phyloP scores from a whole-genome alignment of 805 yeast species.

The Lipomyces orientalis region DNA sequence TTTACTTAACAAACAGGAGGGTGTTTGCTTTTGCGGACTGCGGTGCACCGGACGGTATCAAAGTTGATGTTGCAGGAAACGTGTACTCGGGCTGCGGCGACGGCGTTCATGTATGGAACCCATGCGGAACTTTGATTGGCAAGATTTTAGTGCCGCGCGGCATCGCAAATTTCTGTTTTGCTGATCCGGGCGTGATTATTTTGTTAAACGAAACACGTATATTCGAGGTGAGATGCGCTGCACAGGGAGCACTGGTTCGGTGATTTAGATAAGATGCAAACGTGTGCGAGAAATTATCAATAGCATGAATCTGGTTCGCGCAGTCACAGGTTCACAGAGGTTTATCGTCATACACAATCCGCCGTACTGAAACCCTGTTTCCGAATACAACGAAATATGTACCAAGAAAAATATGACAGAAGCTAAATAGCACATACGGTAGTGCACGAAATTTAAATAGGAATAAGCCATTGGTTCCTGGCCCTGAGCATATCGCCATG shows the following conservation, averaged over 20 bases:
- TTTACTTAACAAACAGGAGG: slow-evolving; percentile 36
- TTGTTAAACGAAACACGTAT: slow-evolving; percentile 38
- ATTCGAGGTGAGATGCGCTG: slow-evolving; percentile 28
- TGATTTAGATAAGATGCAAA: not conserved
- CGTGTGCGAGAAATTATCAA: no score
- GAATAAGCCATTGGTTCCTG: no score
- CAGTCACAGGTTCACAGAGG: no score
- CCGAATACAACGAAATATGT: no score
- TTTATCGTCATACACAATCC: no score
- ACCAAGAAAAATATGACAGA: no score
- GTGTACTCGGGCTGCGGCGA: slow-evolving; percentile 42
- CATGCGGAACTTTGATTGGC: slow-evolving; percentile 38
- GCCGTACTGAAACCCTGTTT: no score
- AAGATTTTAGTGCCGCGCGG: slow-evolving; percentile 39
- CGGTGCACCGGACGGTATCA: slow-evolving; percentile 43
- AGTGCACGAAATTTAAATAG: no score
- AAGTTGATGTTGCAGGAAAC: slow-evolving; percentile 39
- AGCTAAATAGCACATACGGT: no score
- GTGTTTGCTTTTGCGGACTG: slow-evolving; percentile 40
- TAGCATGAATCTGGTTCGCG: no score
- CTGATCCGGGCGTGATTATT: slow-evolving; percentile 38
- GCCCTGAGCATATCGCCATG: no score
- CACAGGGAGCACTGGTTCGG: slow-evolving; percentile 26
- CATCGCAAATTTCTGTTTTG: slow-evolving; percentile 41
- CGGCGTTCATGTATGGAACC: slow-evolving; percentile 42